phyloP scores from a whole-genome alignment of 2,329 filamentous ascomycete species.

The Botrytis aclada region DNA sequence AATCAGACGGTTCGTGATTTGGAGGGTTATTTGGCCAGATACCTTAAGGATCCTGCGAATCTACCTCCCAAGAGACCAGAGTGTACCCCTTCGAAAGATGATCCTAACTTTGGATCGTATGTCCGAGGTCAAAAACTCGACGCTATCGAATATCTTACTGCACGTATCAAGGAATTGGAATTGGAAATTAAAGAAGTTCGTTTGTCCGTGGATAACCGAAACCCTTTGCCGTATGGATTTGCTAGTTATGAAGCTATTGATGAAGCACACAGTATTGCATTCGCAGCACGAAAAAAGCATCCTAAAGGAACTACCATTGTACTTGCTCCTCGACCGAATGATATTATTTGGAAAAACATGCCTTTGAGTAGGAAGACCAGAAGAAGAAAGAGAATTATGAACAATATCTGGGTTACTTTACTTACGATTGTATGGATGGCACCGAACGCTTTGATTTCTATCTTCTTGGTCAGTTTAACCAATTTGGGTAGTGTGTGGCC shows the following conservation, averaged over 20 bases:
- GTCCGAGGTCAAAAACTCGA: conserved; percentile 75
- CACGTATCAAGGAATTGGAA: conserved; percentile 80
- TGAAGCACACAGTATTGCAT: conserved; percentile 85
- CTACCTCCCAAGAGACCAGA: conserved; percentile 74
- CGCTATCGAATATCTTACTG: conserved; percentile 88
- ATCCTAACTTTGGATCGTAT: conserved; percentile 63
- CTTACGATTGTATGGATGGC: conserved; percentile 84
- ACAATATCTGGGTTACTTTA: conserved; percentile 77
- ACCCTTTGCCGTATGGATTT: conserved; percentile 89
- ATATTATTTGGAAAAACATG: conserved; percentile 96
- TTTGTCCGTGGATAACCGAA: conserved; percentile 77
- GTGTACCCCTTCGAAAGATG: conserved; percentile 77
- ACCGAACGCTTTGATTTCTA: conserved; percentile 90
- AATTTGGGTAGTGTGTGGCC: conserved; percentile 81
- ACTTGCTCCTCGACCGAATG: conserved; percentile 81
- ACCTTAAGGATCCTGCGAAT: conserved; percentile 80
- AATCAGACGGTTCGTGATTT: conserved; percentile 76
- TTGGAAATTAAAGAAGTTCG: conserved; percentile 80
- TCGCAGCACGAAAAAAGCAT: conserved; percentile 74
- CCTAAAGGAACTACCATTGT: conserved; percentile 73
- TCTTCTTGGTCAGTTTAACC: conserved; percentile 82
- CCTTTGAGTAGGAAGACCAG: conserved; percentile 65
- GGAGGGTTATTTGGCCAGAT: conserved; percentile 81
- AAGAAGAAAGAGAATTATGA: conserved; percentile 70
- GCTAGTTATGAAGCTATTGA: conserved; percentile 87